A percentile compares a stretch with the other conserved stretches of the same genome.
phyloP scores from a whole-genome alignment of 2,329 filamentous ascomycete genomes.

The Aspergillus neoniger region DNA sequence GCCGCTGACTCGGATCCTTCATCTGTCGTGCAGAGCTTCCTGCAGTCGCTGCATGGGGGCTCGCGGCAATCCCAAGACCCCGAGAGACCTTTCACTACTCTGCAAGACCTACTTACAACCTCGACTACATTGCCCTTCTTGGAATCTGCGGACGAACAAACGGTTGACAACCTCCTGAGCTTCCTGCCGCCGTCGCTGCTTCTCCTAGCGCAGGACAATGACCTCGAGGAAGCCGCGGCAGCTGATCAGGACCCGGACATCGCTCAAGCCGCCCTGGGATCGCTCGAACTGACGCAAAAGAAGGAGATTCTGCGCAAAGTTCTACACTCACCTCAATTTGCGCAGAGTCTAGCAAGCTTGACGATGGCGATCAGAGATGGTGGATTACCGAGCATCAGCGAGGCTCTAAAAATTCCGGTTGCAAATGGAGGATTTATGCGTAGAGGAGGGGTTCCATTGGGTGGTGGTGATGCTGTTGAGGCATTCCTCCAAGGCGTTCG shows the following conservation, averaged over 20 bases:
- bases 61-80: constrained; percentile 50
- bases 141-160: constrained; percentile 63
- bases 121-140: constrained; percentile 76
- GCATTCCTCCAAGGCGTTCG: constrained; percentile 89
- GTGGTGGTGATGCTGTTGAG: constrained; percentile 84
- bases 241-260: constrained; percentile 69
- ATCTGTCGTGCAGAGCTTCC: constrained; percentile 80
- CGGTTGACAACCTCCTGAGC: constrained; percentile 72
- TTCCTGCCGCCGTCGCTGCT: constrained; percentile 79
- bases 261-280: constrained; percentile 71
- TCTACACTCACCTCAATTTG: constrained; percentile 84
- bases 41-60: constrained; percentile 73
- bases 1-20: constrained; percentile 68
- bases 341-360: constrained; percentile 79
- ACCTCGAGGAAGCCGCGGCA: constrained; percentile 60
- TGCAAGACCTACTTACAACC: constrained; percentile 81
- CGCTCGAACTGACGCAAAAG: constrained; percentile 75
- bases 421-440: constrained; percentile 80
- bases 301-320: constrained; percentile 78
- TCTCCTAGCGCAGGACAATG: constrained; percentile 70
- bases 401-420: constrained; percentile 78
- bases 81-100: constrained; percentile 73
- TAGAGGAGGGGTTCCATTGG: constrained; percentile 78
- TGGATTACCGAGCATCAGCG: constrained; percentile 83
- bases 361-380: constrained; percentile 88